A percentile compares a stretch with the other conserved stretches of the same genome.
Conservation (phyloP, 192 early-diverging fungal genomes). For the Obelidium mucronatum region DNA sequence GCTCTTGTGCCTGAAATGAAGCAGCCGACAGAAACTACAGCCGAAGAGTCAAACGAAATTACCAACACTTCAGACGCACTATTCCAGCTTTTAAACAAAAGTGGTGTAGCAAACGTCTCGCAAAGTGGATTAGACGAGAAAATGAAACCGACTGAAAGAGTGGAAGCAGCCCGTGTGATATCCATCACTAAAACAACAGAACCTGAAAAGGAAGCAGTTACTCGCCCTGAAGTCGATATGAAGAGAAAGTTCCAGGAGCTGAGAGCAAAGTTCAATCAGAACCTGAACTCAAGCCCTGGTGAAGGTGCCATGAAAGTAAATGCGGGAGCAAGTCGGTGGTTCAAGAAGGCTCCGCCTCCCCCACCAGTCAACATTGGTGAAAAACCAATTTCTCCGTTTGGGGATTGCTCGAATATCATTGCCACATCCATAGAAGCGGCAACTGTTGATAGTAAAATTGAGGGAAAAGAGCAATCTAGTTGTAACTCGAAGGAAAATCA, state of each 20-base stretch:
- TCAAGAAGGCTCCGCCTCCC: not conserved
- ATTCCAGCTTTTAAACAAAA: not conserved
- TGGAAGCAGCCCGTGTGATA: no score
- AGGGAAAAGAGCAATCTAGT: not conserved
- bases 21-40: not conserved
- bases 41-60: not conserved
- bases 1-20: no score
- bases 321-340: not conserved
- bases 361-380: not conserved
- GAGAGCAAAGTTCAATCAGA: not conserved
- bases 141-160: no score
- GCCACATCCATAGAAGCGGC: no score
- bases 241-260: conserved; percentile 12
- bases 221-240: not conserved
- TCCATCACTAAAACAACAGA: not conserved
- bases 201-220: not conserved
- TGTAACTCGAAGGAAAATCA: not conserved
- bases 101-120: no score
- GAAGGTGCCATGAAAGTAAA: conserved; percentile 3
- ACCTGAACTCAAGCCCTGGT: no score
- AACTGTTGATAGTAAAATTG: no score
- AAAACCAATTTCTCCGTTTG: not conserved
- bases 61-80: not conserved
- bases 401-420: no score
- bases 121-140: no score